Evolutionary conservation across 2,329 filamentous ascomycete genomes (phyloP).

Genomic region (Clonostachys chloroleuca): DNA sequence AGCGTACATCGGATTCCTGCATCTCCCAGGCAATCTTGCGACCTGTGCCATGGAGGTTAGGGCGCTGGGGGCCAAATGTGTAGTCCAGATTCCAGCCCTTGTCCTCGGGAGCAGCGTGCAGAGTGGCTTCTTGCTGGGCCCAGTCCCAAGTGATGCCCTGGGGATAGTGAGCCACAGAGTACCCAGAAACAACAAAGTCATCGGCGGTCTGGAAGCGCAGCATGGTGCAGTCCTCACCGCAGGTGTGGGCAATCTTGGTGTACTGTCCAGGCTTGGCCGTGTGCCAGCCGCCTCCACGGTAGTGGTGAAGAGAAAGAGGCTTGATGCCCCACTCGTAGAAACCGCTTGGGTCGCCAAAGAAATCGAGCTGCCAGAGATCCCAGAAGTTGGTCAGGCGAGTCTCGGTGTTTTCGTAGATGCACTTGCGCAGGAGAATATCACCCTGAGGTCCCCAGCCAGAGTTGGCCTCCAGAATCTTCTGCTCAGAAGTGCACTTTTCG

Average conservation of each 20-base stretch:
- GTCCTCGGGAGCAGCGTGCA: slow-evolving; percentile 40
- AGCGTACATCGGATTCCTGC: slow-evolving; percentile 38
- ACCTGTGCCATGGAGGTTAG: slow-evolving; percentile 40
- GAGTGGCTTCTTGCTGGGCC: slow-evolving; percentile 47
- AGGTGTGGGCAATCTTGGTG: slow-evolving; percentile 52
- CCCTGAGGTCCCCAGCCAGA: slow-evolving; percentile 56
- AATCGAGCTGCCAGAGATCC: slow-evolving; percentile 57
- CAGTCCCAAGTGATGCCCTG: slow-evolving; percentile 43
- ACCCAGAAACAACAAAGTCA: slow-evolving; percentile 53
- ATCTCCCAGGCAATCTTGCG: slow-evolving; percentile 51
- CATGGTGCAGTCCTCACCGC: slow-evolving; percentile 56
- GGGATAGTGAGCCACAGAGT: slow-evolving; percentile 54
- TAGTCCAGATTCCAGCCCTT: slow-evolving; percentile 47
- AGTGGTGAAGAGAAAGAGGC: slow-evolving; percentile 60
- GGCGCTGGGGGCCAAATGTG: slow-evolving; percentile 43
- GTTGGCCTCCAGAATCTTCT: slow-evolving; percentile 50
- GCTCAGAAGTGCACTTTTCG: slow-evolving; percentile 36
- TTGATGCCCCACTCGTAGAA: slow-evolving; percentile 60
- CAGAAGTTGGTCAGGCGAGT: slow-evolving; percentile 52
- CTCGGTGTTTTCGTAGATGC: slow-evolving; percentile 59
- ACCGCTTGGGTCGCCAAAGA: slow-evolving; percentile 55
- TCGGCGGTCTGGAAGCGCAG: slow-evolving; percentile 52
- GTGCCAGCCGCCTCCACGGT: slow-evolving; percentile 57
- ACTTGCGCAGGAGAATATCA: slow-evolving; percentile 58
- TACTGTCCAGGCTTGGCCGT: slow-evolving; percentile 48